A percentile compares a stretch with the other conserved stretches of the same genome.
Conservation (phyloP, 345 rosid species). For the Nephelium lappaceum region DNA sequence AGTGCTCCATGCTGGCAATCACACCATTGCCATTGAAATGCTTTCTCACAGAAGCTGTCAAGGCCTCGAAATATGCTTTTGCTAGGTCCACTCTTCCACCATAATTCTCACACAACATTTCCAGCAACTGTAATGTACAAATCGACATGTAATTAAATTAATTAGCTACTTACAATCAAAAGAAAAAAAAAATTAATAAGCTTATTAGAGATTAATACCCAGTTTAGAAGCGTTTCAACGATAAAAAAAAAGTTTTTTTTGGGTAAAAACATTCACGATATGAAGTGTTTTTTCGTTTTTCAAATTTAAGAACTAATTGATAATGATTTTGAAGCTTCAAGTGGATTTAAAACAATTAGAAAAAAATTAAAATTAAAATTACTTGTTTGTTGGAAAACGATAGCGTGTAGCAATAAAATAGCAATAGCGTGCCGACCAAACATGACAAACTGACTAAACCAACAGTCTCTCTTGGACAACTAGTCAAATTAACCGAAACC, state of each 20-base stretch:
- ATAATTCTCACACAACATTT: slow-evolving; percentile 81
- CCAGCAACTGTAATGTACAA: slow-evolving; percentile 54
- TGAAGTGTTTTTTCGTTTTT: no score
- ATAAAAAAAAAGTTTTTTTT: no score
- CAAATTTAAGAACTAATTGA: no score
- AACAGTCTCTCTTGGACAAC: not conserved
- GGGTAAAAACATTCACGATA: no score
- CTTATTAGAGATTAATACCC: no score
- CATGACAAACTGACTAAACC: not conserved
- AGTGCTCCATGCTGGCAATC: slow-evolving; percentile 97
- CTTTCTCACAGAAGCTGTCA: slow-evolving; percentile 74
- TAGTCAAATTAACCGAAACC: slow-evolving; percentile 17
- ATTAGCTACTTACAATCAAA: no score
- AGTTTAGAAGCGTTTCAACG: no score
- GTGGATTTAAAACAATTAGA: not conserved
- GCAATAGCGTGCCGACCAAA: slow-evolving; percentile 46
- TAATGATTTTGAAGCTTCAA: no score
- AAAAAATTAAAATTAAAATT: no score
- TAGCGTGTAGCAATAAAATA: not conserved
- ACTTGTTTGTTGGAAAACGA: not conserved
- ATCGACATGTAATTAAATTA: not conserved
- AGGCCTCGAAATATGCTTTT: slow-evolving; percentile 74
- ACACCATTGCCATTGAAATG: slow-evolving; percentile 95
- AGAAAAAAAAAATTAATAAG: no score
- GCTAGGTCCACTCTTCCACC: slow-evolving; percentile 97